Percentiles rank a stretch among this genome's conserved stretches.
phyloP scores from a whole-genome alignment of 1,139 yeast species.

The Citeromyces siamensis region DNA sequence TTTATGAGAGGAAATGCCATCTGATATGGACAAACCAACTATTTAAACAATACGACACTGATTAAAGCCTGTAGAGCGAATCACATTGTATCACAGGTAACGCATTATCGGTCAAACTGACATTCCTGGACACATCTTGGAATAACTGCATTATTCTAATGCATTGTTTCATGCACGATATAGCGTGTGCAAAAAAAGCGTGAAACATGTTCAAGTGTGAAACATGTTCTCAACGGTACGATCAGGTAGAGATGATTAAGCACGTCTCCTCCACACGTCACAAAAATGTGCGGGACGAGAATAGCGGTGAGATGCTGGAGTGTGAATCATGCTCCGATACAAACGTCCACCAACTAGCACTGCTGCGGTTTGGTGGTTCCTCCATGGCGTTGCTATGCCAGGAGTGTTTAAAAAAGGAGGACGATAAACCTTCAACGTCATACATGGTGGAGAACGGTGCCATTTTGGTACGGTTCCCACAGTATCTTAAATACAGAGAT shows the following conservation, averaged over 20 bases:
- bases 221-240: constrained; percentile 2
- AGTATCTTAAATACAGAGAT: constrained; percentile 37
- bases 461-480: constrained; percentile 32
- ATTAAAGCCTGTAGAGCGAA: too few species aligned
- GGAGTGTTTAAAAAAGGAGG: constrained; percentile 29
- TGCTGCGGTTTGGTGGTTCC: constrained; percentile 41
- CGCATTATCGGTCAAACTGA: too few species aligned
- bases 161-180: too few species aligned
- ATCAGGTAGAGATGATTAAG: constrained; percentile 9
- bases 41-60: too few species aligned
- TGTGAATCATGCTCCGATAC: constrained; percentile 47
- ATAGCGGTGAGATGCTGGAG: constrained; percentile 27
- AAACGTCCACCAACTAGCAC: constrained; percentile 39
- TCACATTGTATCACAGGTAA: too few species aligned
- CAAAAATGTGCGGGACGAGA: constrained; percentile 26
- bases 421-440: constrained; percentile 33
- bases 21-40: too few species aligned
- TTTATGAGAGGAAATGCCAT: too few species aligned
- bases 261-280: constrained; percentile 46
- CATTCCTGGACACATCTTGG: too few species aligned
- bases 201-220: not conserved
- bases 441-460: constrained; percentile 45
- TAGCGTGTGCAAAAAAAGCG: too few species aligned
- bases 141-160: too few species aligned
- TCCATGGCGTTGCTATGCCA: constrained; percentile 41